Evolutionary conservation across 352 stramenopile genomes (phyloP), one percentile per base, ranked within the genome.

Genomic region (Pythium pectinolyticum): DNA sequence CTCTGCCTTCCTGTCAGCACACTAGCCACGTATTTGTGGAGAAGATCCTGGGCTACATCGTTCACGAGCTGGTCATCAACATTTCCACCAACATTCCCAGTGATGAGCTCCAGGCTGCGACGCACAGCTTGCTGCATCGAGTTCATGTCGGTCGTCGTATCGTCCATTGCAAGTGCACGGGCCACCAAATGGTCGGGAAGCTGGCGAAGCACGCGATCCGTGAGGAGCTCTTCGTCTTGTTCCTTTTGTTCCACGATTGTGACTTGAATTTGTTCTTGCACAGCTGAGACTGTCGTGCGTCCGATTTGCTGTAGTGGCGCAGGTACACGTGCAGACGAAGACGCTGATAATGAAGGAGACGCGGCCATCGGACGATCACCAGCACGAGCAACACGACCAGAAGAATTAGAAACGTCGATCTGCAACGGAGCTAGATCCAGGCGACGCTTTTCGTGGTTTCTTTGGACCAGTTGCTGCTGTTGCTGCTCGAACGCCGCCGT

Each of bases 401-500:
- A n/a, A n/a, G n/a, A n/a, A n/a, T n/a, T n/a, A n/a, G n/a, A n/a
- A n/a, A n/a, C n/a, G n/a, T 49, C 14, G 30, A 54, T 37, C 30
- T 54, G 47, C 30, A 54, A 17, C 14, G 12, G 43, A 5, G 24
- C 24, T 15, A 50, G 14, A 50, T 50, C 24, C 0, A 50, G 22
- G n/a, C 17, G 22, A 0, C 9, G 24, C 11, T 14, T 22, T 3
- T 12, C 43, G 4, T 60, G n/a, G 28, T 54, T 20, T 1, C n/a
- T 39, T 40, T 20, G 35, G 15, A 34, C 3, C 15, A 8, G 41
- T 50, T 61, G 39, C 15, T 60, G 66, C 15, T 53, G 30, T 43
- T 76, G 65, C 22, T 66, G 60, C n/a, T 67, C 56, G 40, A 73
- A 69, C 14, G 80, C 83, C 40, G 78, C 75, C 1, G 80, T 86